phyloP scores from a whole-genome alignment of 495 filamentous ascomycete species.

The Neurospora sp. region DNA sequence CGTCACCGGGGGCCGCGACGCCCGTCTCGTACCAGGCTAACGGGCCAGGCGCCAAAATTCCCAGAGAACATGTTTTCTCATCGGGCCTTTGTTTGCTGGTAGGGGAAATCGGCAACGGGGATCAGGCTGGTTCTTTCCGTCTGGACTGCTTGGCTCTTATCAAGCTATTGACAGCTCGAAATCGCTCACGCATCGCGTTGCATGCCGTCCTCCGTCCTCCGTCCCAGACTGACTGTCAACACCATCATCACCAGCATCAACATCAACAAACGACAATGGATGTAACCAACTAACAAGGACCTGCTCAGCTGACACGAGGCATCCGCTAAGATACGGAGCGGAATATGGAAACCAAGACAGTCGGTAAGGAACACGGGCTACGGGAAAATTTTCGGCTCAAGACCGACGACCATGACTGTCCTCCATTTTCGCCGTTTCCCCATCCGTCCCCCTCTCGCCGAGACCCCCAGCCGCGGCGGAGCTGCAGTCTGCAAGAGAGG shows the following conservation, averaged over 20 bases:
- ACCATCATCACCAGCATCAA: background rate
- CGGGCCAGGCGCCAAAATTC: background rate
- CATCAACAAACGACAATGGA: background rate
- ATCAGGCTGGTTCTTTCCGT: background rate
- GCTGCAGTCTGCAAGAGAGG: background rate
- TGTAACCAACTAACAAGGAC: background rate
- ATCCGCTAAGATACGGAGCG: background rate
- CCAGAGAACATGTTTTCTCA: background rate
- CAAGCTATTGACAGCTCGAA: background rate
- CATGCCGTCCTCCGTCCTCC: background rate
- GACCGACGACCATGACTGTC: background rate
- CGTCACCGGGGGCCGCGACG: background rate
- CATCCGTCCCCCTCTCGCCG: background rate
- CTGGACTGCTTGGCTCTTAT: background rate
- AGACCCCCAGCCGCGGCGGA: background rate
- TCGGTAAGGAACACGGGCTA: background rate
- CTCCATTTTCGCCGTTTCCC: background rate
- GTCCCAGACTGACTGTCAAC: background rate
- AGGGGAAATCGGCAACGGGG: background rate
- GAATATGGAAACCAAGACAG: background rate
- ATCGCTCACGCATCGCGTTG: background rate
- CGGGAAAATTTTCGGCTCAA: background rate
- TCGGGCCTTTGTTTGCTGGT: background rate
- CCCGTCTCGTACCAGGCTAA: background rate
- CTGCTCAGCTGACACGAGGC: background rate